Percentiles rank a stretch among this genome's conserved stretches.
Evolutionary conservation across 2,329 filamentous ascomycete genomes (phyloP).

Genomic region (Aspergillus awamori): DNA sequence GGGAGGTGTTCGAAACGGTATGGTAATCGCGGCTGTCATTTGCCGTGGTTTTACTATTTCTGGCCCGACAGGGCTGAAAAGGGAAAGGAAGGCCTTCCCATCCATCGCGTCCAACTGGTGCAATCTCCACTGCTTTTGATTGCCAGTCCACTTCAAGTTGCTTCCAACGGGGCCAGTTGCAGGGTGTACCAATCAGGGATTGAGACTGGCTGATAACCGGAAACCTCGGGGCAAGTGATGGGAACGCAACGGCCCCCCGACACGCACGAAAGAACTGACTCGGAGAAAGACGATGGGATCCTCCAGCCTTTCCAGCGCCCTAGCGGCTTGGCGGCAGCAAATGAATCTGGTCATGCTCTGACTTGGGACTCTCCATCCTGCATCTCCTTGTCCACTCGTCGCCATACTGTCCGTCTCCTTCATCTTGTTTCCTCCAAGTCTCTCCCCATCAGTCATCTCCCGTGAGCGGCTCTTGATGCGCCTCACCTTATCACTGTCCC

Average conservation of each 20-base stretch:
- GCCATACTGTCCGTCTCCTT: neutral
- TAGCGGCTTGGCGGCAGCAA: conserved; percentile 1
- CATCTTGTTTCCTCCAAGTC: too few relatives aligned
- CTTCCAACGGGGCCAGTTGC: neutral
- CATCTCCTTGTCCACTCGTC: neutral
- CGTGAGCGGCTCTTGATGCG: too few relatives aligned
- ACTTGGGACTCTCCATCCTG: too few relatives aligned
- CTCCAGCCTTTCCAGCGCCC: neutral
- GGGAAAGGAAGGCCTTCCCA: neutral
- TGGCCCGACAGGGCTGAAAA: conserved; percentile 8
- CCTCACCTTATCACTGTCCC: too few relatives aligned
- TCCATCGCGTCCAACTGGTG: neutral
- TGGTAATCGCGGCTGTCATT: conserved; percentile 2
- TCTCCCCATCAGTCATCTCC: too few relatives aligned
- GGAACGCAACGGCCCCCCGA: too few relatives aligned
- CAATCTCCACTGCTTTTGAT: neutral
- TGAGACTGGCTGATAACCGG: neutral
- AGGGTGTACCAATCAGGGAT: neutral
- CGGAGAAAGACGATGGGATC: conserved; percentile 1
- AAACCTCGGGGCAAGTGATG: neutral
- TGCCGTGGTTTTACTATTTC: neutral
- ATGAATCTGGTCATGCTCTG: neutral
- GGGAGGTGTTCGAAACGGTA: neutral
- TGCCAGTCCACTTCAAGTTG: neutral
- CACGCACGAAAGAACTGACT: neutral